Conservation (phyloP, 805 yeast genomes). For the Saccharomycopsis capsularis region DNA sequence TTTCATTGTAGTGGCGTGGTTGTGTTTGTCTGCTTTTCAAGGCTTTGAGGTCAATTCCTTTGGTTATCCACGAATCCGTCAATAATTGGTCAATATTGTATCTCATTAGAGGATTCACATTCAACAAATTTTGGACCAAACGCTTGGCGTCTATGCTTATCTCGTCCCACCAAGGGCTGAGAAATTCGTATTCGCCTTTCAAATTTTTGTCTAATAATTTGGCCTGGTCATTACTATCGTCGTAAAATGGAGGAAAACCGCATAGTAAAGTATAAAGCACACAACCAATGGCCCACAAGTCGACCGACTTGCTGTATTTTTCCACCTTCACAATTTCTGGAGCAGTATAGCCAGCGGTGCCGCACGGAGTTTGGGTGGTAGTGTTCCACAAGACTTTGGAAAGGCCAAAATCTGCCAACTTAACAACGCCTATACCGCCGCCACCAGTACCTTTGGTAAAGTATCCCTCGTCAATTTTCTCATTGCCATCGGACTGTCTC, state of each 20-base stretch:
- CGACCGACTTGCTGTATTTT: conserved; percentile 59
- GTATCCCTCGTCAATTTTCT: conserved; percentile 56
- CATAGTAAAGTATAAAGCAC: conserved; percentile 61
- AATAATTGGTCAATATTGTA: conserved; percentile 62
- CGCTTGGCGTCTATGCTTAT: conserved; percentile 63
- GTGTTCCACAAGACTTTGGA: conserved; percentile 50
- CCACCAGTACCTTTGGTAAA: conserved; percentile 49
- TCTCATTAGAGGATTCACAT: conserved; percentile 62
- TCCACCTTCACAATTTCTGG: conserved; percentile 61
- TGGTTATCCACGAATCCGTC: conserved; percentile 57
- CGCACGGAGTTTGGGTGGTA: conserved; percentile 63
- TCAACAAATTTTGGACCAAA: conserved; percentile 57
- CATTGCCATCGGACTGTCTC: conserved; percentile 51
- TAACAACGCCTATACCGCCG: conserved; percentile 57
- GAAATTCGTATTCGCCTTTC: conserved; percentile 64
- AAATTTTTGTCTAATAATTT: conserved; percentile 61
- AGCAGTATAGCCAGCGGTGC: conserved; percentile 70
- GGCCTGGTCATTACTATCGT: conserved; percentile 53
- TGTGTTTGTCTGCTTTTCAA: not conserved
- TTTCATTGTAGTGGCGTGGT: conserved; percentile 1
- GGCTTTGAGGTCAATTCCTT: not conserved
- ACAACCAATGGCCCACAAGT: conserved; percentile 71
- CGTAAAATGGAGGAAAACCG: conserved; percentile 73
- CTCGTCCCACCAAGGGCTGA: conserved; percentile 88
- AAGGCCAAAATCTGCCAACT: conserved; percentile 64